Evolutionary conservation across 257 asterid genomes (phyloP), one percentile per base, ranked within the genome.

Genomic region (Penstemon davidsonii): DNA sequence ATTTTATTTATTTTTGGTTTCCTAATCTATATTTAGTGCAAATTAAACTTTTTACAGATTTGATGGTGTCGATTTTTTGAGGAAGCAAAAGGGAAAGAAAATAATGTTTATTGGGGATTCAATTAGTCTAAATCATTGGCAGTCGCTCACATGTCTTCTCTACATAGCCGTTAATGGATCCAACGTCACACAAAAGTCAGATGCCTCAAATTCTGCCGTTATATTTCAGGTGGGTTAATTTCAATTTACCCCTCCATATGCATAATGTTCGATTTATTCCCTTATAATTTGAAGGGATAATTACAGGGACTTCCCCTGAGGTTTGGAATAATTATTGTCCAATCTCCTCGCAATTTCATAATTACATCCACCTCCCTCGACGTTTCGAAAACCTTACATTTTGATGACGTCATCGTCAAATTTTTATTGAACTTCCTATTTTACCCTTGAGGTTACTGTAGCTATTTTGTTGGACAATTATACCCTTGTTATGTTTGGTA

Each of bases 51-150:
- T n/a, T 46, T 49, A 47, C 72, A 80, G 85, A 68, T 83, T 83
- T 78, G 64, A 83, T 67, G 88, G 82, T 0, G 44, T 62, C 19
- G 41, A 78, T 0, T 73, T 83, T 13, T 55, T 83, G 70, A 73
- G 4, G 54, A 80, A 51, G 46, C 37, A 69, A 42, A 80, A 39
- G 73, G 85, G 84, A 3, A 80, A 83, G 68, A 78, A 70, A 37
- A 74, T 83, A 0, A 73, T 83, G 85, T 83, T 74, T 42, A 18
- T 80, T 52, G 88, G 88, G 19, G 88, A 83, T 67, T 83, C 88
- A 3, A 39, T 80, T 25, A 83, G 80, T 68, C 33, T 50, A 0
- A 80, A 83, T 66, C 80, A 78, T 0, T 83, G 78, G 77, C 70
- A 66, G 55, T 83, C 88, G n/a, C 60, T 80, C 11, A 3, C 64